Conservation (phyloP, 2,329 filamentous ascomycete genomes). For the Aspergillus pseudoterreus region DNA sequence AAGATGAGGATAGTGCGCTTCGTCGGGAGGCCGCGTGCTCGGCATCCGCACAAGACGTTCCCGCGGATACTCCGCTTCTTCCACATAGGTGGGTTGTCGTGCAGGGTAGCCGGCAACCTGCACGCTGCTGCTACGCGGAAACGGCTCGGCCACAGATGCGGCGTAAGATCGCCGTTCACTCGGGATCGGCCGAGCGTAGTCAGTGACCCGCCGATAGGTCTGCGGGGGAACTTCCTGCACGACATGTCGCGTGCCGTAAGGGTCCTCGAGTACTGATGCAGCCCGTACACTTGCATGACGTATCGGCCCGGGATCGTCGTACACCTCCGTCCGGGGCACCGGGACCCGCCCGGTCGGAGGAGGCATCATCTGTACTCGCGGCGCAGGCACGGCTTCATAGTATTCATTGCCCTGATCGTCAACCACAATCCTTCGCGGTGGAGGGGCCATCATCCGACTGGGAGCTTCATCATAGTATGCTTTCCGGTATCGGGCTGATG, state of each 20-base stretch:
- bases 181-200: constrained; percentile 30
- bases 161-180: constrained; percentile 31
- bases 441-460: constrained; percentile 48
- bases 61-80: constrained; percentile 61
- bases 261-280: constrained; percentile 41
- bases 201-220: constrained; percentile 39
- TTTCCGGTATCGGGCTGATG: constrained; percentile 35
- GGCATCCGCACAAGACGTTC: constrained; percentile 55
- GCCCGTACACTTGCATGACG: constrained; percentile 36
- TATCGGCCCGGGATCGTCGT: constrained; percentile 28
- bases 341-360: constrained; percentile 30
- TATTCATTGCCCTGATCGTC: constrained; percentile 84
- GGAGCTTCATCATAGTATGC: constrained; percentile 44
- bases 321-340: constrained; percentile 29
- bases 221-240: constrained; percentile 44
- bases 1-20: too few relatives aligned
- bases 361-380: constrained; percentile 31
- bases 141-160: constrained; percentile 29
- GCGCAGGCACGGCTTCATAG: constrained; percentile 51
- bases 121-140: constrained; percentile 38
- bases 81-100: constrained; percentile 46
- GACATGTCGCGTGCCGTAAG: constrained; percentile 39
- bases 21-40: constrained; percentile 52
- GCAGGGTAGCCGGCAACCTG: constrained; percentile 40
- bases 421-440: constrained; percentile 66